Evolutionary conservation across 2,329 filamentous ascomycete species (phyloP).

Genomic region (Arthroderma sp.): DNA sequence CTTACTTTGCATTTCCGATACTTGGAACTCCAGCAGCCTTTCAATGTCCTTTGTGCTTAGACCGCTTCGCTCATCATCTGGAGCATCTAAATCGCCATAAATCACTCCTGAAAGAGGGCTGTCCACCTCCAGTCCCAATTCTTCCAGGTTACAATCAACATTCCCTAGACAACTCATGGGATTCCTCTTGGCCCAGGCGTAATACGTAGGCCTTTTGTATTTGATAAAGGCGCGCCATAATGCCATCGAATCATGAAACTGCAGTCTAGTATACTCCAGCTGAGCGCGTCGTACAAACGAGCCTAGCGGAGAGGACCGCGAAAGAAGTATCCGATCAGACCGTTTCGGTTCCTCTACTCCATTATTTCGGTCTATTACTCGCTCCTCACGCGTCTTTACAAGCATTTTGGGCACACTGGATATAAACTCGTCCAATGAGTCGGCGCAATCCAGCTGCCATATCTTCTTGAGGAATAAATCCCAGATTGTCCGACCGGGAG

Average conservation of each 20-base stretch:
- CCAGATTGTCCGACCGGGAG: slow-evolving; percentile 73
- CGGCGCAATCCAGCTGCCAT: slow-evolving; percentile 71
- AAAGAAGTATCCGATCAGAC: slow-evolving; percentile 46
- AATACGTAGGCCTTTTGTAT: slow-evolving; percentile 64
- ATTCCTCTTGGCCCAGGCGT: slow-evolving; percentile 44
- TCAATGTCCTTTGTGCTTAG: slow-evolving; percentile 72
- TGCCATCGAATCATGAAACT: slow-evolving; percentile 63
- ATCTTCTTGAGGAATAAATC: slow-evolving; percentile 69
- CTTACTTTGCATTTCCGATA: slow-evolving; percentile 70
- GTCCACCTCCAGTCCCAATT: slow-evolving; percentile 42
- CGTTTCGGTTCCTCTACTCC: slow-evolving; percentile 34
- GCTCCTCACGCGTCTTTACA: slow-evolving; percentile 48
- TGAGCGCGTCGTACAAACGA: slow-evolving; percentile 63
- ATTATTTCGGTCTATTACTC: slow-evolving; percentile 42
- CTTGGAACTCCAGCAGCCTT: slow-evolving; percentile 71
- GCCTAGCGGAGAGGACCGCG: slow-evolving; percentile 66
- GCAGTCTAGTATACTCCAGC: slow-evolving; percentile 66
- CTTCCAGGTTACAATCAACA: slow-evolving; percentile 50
- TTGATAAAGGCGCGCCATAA: slow-evolving; percentile 74
- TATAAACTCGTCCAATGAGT: slow-evolving; percentile 70
- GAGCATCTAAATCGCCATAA: slow-evolving; percentile 36
- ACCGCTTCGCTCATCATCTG: slow-evolving; percentile 26
- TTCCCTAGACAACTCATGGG: slow-evolving; percentile 34
- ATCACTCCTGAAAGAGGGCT: slow-evolving; percentile 37
- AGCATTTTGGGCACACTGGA: slow-evolving; percentile 45